Base-by-base conservation (phyloP, 305 asterid genomes). In the Salvia sclarea region DNA sequence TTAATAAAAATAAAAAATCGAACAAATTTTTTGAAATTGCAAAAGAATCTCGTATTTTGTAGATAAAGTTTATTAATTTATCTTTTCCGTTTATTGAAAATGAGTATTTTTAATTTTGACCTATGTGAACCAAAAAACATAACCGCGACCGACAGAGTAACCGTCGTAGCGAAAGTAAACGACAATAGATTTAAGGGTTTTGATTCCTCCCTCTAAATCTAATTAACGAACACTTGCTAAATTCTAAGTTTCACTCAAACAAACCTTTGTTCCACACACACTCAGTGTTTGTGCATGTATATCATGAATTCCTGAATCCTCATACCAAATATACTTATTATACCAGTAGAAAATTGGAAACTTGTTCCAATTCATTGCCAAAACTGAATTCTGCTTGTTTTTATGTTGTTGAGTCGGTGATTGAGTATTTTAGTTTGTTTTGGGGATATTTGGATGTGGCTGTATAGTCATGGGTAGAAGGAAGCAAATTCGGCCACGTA, bases 401-500 rank as follows among this genome's bases (percentile, higher is more conserved):
- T 18, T 38, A 12, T 47, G 45, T 28, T 55, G 62, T 64, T 45
- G 61, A 47, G 18, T 12, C 20, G 8, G 48, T 60, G 64, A 49
- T 69, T 48, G 22, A 30, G 12, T 66, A 3, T 33, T 7, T 62
- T 55, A 5, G 30, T 25, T 35, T 7, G 21, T 65, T 62, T 41
- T n/a, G 50, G 21, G n/a, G n/a, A n/a, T n/a, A n/a, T n/a, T n/a
- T n/a, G n/a, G n/a, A n/a, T n/a, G n/a, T n/a, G n/a, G 14, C 37
- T 66, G 71, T 59, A 68, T 68, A 77, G 84, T 45, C 50, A 93
- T 93, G 98, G 97, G 90, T 67, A 79, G 97, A 53, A 85, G 71
- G 89, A 93, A 92, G 87, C 90, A 83, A 74, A 61, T 59, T 70
- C 81, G 91, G 83, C 98, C 97, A 1, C 92, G 70, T 49, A 84